Base-by-base conservation (phyloP, 2,329 filamentous ascomycete species). In the Zymoseptoria passerinii region DNA sequence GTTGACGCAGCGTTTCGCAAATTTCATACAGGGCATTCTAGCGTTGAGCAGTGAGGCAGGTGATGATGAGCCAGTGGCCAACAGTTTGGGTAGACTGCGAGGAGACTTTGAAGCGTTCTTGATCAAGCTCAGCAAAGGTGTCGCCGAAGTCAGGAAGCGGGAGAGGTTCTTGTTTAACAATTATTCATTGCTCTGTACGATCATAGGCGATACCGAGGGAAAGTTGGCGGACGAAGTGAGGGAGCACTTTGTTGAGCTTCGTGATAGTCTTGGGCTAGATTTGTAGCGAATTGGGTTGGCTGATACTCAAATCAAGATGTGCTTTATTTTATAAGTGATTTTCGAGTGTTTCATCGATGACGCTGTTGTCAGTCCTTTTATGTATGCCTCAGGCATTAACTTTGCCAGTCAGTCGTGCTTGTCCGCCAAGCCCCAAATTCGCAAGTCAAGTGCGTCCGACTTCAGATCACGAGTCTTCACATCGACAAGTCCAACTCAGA, bases 101-200 rank as follows among this genome's bases (percentile, higher is more conserved):
- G 82, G 80, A 58, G 94, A 97, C 70, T 87, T 92, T 49, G 91
- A 97, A 73, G 82, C 83, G 0, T 94, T 96, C 65, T 74, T 99
- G 61, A 83, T 83, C 5, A 90, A 88, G 70, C 79, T 92, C 59
- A 88, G 89, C 69, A 87, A 90, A 65, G 78, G 79, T 0, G 89
- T 92, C 62, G 85, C 80, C 1, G 92, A 96, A 68, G 81, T 83
- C 63, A 83, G 90, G 70, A 95, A 95, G 76, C 81, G 87, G 65
- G 88, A 92, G 65, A 80, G 94, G 50, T 97, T 97, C 70, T 74
- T 99, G 68, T 94, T 89, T 71, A 99, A 97, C 72, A 99, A 99
- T 73, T 97, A 95, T 74, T 95, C 90, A 56, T 79, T 99, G 63
- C 83, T 99, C n/a, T 79, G 90, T 67, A 96, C 94, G 9, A 96